These are phyloP conservation scores for Coemansia sp. DNA, from an alignment of 192 early-diverging fungal species.

Conservation along the genomic window DNA sequence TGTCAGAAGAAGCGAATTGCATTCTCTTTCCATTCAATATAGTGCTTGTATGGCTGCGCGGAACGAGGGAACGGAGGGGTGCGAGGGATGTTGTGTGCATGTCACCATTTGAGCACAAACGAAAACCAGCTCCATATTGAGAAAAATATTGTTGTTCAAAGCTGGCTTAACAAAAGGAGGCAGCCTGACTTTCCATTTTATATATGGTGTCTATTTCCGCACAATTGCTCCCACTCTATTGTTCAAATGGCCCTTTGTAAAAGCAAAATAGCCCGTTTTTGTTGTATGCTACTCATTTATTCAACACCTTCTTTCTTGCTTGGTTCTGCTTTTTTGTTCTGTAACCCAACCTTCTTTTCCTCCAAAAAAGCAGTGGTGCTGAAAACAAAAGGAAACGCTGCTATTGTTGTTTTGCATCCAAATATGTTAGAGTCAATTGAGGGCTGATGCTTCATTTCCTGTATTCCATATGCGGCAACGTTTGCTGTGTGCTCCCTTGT, in stretches of 20 bases:
- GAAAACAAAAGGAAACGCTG: neutral
- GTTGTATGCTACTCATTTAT: neutral
- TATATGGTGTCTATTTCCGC: neutral
- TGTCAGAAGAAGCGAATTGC: too few species aligned
- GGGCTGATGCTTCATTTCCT: neutral
- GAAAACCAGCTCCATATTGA: neutral
- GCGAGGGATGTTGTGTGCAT: neutral
- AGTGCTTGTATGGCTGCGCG: neutral
- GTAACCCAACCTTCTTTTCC: neutral
- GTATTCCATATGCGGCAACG: neutral
- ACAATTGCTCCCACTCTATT: conserved; percentile 1
- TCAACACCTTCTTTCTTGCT: too few species aligned
- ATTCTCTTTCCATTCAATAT: neutral
- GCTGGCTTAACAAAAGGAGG: neutral
- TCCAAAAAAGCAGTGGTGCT: neutral
- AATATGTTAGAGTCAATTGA: neutral
- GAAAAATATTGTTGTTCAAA: conserved; percentile 2
- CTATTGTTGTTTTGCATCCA: neutral
- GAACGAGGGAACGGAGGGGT: conserved; percentile 12
- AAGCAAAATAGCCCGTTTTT: neutral
- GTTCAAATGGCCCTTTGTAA: neutral
- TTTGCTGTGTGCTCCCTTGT: neutral
- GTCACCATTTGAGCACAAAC: neutral
- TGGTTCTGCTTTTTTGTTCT: too few species aligned
- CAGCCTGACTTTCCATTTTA: neutral